Evolutionary conservation across 1,139 yeast genomes (phyloP), one percentile per base, ranked within the genome.

Genomic region (Pichia sp.): DNA sequence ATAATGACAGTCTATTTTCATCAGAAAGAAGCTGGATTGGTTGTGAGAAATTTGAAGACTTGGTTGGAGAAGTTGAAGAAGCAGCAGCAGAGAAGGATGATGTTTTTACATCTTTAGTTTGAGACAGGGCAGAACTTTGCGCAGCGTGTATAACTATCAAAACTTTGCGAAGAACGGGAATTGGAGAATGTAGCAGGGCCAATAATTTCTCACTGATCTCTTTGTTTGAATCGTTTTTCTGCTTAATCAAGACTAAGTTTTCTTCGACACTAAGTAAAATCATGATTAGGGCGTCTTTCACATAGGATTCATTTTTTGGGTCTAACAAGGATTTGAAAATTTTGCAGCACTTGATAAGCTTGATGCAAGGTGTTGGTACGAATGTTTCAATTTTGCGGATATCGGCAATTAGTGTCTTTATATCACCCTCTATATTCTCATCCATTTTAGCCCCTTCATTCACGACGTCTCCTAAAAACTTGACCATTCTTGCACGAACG

Each of bases 1-100:
- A 58, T 43, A 67, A 55, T 5, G 67, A 60, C 9, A 68, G 48
- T 53, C 68, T 59, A 44, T 64, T 65, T 42, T 65, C 69, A 47
- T 67, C 64, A 12, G 64, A 56, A 5, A 66, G 56, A n/a, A 65
- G 58, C 30, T 54, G 53, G 6, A 53, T 41, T 27, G 55, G 53
- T 16, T 59, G 55, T 16, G 50, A 36, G 24, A 52, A 40, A 29
- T 56, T 50, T 3, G 53, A 54, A 6, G 3, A 2, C 17, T 36
- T 36, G 16, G 7, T 4, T 14, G 40, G n/a, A 6, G 40, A 36
- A 8, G 40, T 12, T 36, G 40, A 36, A 14, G 40, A 10, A 16
- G 40, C 9, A 9, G 34, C 12, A 8, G 34, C 10, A 36, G 40
- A 14, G n/a, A 6, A 36, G 16, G 40, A 36, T 6, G 16, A 36